A percentile compares a stretch with the other conserved stretches of the same genome.
Conservation (phyloP, 768 basidiomycete species). For the Trametopsis cervina region DNA sequence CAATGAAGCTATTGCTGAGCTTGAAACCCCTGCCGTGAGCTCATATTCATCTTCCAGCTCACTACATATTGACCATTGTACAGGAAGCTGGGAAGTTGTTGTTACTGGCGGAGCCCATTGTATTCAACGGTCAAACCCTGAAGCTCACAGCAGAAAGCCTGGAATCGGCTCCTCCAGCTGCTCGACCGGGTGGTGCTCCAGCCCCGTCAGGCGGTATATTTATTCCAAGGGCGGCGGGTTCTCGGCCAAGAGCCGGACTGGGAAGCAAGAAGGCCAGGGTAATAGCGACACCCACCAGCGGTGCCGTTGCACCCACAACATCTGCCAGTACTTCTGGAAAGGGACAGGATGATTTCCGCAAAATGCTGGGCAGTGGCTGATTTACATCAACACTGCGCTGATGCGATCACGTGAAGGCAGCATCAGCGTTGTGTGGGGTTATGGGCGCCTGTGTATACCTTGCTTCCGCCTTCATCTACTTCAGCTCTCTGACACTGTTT, state of each 20-base stretch:
- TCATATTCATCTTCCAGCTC: neutral
- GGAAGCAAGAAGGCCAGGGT: constrained; percentile 49
- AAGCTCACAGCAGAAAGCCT: constrained; percentile 47
- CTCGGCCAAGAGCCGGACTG: constrained; percentile 67
- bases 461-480: neutral
- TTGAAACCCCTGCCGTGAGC: constrained; percentile 60
- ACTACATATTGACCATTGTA: neutral
- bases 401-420: constrained; percentile 10
- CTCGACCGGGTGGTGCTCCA: constrained; percentile 23
- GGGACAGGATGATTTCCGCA: constrained; percentile 82
- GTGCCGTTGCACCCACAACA: no score
- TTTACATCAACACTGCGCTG: no score
- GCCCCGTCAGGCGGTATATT: constrained; percentile 44
- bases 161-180: constrained; percentile 7
- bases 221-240: constrained; percentile 56
- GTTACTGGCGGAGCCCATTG: constrained; percentile 61
- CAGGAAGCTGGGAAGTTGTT: constrained; percentile 84
- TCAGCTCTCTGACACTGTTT: neutral
- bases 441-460: neutral
- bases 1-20: constrained; percentile 57
- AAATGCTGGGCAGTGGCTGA: constrained; percentile 56
- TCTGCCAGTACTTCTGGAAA: constrained; percentile 32
- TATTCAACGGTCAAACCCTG: constrained; percentile 58
- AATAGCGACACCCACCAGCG: no score
- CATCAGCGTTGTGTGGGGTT: constrained; percentile 2